Evolutionary conservation across 139 green algal genomes (phyloP).

Genomic region (Micractinium conductrix): DNA sequence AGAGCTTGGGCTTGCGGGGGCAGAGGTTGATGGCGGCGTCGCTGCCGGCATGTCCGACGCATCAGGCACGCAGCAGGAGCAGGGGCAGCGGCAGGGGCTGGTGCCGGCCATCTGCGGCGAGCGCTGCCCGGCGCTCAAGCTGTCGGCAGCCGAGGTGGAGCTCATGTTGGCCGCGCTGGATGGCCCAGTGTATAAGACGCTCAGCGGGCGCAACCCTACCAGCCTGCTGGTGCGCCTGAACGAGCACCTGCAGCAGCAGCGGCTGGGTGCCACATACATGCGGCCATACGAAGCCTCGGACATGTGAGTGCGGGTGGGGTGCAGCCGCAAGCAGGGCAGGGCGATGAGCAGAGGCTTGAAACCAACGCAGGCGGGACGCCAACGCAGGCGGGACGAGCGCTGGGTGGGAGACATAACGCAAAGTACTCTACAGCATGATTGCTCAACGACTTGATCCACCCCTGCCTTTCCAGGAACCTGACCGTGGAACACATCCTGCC

Average conservation of each 20-base stretch:
- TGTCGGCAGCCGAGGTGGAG: not conserved
- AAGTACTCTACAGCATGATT: too few species aligned
- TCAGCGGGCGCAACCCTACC: not conserved
- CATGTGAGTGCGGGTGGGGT: not conserved
- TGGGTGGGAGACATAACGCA: too few species aligned
- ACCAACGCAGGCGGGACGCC: too few species aligned
- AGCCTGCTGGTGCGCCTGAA: slow-evolving; percentile 4
- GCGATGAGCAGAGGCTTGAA: not conserved
- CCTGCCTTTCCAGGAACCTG: not conserved
- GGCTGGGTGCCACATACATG: not conserved
- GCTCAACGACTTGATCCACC: too few species aligned
- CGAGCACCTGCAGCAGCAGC: not conserved
- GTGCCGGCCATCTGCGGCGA: not conserved
- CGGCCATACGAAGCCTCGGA: not conserved
- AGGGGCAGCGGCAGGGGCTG: not conserved
- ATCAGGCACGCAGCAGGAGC: too few species aligned
- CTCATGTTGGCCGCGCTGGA: not conserved
- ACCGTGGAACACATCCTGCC: slow-evolving; percentile 5
- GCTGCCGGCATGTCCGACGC: too few species aligned
- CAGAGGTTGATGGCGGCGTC: not conserved
- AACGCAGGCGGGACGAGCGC: too few species aligned
- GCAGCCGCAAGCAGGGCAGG: not conserved
- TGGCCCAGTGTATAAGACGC: not conserved
- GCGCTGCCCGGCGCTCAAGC: not conserved
- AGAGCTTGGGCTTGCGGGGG: not conserved